Evolutionary conservation across 345 rosid species (phyloP), one percentile per base, ranked within the genome.

Genomic region (Carallia brachiata): DNA sequence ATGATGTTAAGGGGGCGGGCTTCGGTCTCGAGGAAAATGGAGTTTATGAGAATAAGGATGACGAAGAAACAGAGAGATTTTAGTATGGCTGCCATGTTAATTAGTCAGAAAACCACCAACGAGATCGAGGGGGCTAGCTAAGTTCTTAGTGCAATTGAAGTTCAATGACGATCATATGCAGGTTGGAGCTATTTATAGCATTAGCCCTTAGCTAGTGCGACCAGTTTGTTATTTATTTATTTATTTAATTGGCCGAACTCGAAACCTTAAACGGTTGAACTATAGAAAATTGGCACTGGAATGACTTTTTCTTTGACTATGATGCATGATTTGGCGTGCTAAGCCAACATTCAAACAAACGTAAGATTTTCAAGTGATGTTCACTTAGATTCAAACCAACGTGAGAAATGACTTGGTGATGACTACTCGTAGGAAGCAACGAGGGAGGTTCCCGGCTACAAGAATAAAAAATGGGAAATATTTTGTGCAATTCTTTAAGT

Each of bases 1-100:
- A 72, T 19, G 63, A 73, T 55, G 52, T 62, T 66, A 74, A 81
- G 69, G 2, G 89, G 86, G 55, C 90, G 88, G 37, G 76, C 77
- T 71, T 78, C 78, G 1, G 68, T 61, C 66, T 71, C 76, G 6
- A 65, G 18, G 47, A 81, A 66, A 73, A 67, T 63, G 48, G 70
- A 73, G 70, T 67, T 36, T 47, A 67, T 44, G 23, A 80, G 36
- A 18, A 70, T 63, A 13, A 55, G 31, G 55, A 70, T 39, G 36
- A 84, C 5, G 66, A 79, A 30, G 36, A 77, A 57, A 67, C 63
- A 40, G 5, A 77, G 6, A 68, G 72, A 64, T 77, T 47, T 80
- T 10, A 36, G 5, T 23, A 61, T 2, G 36, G 40, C 16, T 68
- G 81, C 80, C 84, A 74, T 85, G 28, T 55, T 12, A 47, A n/a